Base-by-base conservation (phyloP, 2,329 filamentous ascomycete species). In the Saccharata proteae region DNA sequence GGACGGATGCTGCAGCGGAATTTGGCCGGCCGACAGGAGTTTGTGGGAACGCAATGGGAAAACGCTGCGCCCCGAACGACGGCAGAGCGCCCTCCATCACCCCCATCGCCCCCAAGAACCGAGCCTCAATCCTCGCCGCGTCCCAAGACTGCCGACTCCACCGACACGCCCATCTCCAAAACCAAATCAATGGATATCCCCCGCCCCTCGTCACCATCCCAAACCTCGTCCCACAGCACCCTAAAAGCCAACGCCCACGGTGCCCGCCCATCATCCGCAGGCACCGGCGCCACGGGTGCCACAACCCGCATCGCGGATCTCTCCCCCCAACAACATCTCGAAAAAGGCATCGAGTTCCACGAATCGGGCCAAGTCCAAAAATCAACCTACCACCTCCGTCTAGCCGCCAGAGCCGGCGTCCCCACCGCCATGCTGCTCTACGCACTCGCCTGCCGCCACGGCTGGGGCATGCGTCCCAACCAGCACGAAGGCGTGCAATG, bases 361-460 rank as follows among this genome's bases (percentile, higher is more conserved):
- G 83, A 93, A 51, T 75, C 77, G 27, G 88, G 88, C 12, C 78
- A 81, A 8, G 63, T 93, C 17, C 85, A 86, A 40, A 86, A 96
- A 55, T 96, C 88, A 0, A 96, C 90, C 0, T 98, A 96, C 50
- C 90, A 98, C 51, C 69, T 98, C 26, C 80, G 90, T 19, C 72
- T 93, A 37, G 90, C 90, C 4, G 88, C 90, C 1, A 76, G 77
- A 44, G 77, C 82, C 35, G 82, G 84, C 27, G 73, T 93, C 36
- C 82, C 90, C 1, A 93, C 88, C 0, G 90, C 80, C 14, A 98
- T 98, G 90, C 71, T 98, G 9, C 67, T 96, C 18, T 98, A 94
- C 54, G 90, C 88, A 4, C 68, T 98, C 20, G 90, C 90, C 8
- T 96, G 88, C 50, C 74, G 90, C 29, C 90, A 98, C 51, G 90